Conservation (phyloP, 2,329 filamentous ascomycete species). For the Juglanconis sp. region DNA sequence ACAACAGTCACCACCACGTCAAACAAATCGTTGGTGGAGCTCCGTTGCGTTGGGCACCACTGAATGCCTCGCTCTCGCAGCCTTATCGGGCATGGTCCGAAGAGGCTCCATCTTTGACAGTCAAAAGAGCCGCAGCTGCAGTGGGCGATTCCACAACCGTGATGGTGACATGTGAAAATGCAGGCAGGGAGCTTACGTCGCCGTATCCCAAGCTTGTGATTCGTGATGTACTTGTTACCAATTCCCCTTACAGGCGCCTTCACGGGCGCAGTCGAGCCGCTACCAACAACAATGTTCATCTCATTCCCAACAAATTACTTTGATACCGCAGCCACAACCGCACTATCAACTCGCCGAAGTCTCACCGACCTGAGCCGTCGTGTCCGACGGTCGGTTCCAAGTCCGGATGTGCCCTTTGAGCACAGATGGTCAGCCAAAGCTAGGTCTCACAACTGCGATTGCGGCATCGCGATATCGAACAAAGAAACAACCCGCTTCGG, state of each 20-base stretch:
- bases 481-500: background rate
- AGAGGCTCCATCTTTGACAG: background rate
- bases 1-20: background rate
- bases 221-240: background rate
- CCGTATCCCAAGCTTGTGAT: slow-evolving; percentile 5
- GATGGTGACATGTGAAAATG: background rate
- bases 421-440: background rate
- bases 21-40: background rate
- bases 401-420: slow-evolving; percentile 38
- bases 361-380: slow-evolving; percentile 25
- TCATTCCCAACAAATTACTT: background rate
- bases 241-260: background rate
- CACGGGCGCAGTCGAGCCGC: background rate
- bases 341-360: slow-evolving; percentile 13
- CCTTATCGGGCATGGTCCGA: slow-evolving; percentile 16
- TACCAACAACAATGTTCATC: background rate
- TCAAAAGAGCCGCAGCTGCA: background rate
- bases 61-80: background rate
- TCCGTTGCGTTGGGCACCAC: background rate
- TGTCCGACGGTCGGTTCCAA: slow-evolving; percentile 40
- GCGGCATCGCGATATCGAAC: background rate
- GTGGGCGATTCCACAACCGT: background rate
- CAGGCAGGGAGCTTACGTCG: background rate
- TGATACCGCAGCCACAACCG: background rate
- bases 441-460: background rate